Percentiles rank a stretch among this genome's conserved stretches.
Evolutionary conservation across 257 asterid species (phyloP).

Genomic region (Henckelia pumila): DNA sequence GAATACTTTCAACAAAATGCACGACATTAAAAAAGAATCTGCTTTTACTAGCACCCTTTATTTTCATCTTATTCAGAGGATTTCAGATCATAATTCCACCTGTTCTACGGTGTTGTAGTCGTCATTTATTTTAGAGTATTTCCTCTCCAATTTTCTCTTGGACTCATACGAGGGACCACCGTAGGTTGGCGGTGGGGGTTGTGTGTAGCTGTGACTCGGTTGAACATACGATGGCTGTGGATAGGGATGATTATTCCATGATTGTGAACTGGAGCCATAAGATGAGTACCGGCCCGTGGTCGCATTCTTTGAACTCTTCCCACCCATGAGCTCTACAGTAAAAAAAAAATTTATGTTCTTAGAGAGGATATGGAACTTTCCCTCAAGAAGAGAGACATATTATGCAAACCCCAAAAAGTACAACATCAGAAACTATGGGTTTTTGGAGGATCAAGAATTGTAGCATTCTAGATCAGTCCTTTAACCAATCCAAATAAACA

Average conservation of each 20-base stretch:
- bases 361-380: not conserved
- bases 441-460: not conserved
- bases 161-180: slow-evolving; percentile 58
- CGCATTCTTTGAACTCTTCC: slow-evolving; percentile 67
- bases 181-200: slow-evolving; percentile 47
- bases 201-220: slow-evolving; percentile 48
- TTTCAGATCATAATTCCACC: slow-evolving; percentile 37
- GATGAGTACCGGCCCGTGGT: slow-evolving; percentile 67
- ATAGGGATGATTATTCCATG: slow-evolving; percentile 41
- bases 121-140: slow-evolving; percentile 83
- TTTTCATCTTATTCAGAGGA: slow-evolving; percentile 5
- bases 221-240: slow-evolving; percentile 56
- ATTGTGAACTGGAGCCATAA: slow-evolving; percentile 59
- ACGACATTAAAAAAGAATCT: not conserved
- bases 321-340: slow-evolving; percentile 63
- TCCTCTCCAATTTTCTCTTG: slow-evolving; percentile 63
- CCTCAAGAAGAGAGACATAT: not conserved
- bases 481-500: not conserved
- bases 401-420: not conserved
- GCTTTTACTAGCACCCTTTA: not conserved
- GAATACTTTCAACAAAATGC: not conserved
- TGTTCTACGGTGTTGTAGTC: slow-evolving; percentile 69
- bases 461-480: too few species aligned
- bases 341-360: slow-evolving; percentile 14
- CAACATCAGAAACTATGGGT: not conserved